Evolutionary conservation across 495 filamentous ascomycete species (phyloP), one percentile per base, ranked within the genome.

Genomic region (Penicillium angulare): DNA sequence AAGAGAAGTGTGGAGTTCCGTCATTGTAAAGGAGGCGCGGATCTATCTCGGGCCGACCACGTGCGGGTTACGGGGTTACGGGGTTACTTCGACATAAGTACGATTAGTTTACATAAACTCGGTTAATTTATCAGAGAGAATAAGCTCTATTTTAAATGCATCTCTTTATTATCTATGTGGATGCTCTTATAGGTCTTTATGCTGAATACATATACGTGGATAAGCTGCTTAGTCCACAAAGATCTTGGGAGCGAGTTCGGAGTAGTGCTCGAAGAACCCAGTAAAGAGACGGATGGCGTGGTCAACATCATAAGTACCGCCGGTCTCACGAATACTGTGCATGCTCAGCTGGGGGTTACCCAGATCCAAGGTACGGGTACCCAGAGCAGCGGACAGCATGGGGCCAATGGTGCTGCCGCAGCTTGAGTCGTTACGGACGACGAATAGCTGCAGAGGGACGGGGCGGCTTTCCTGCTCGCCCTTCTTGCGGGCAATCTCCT

Each of bases 401-500:
- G 93, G 93, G 0, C 93, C 93, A 61, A 99, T 99, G 24, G 93
- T 99, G 71, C 88, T 89, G 42, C 93, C 93, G 62, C 93, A 99
- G 45, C 86, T 82, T 0, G 85, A 90, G 63, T 99, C 93, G 63
- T 99, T 99, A 62, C 90, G 84, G 42, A 97, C 93, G 24, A 99
- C 95, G 60, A 97, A 96, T 29, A 97, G 69, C 71, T 99, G 93
- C 55, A 99, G 74, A 12, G 95, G 93, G 27, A 96, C 89, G 29
- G 79, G 79, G 43, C 68, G 61, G 29, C 68, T 58, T 34, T 60
- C 73, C 69, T 76, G 57, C 32, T 76, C 61, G 9, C 66, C 63
- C 7, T 82, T 80, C 49, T 85, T 77, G 43, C 81, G 82, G 7
- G 93, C 93, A 27, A 84, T 81, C 74, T 97, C 92, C 68, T 96